Percentiles rank a stretch among this genome's conserved stretches.
Evolutionary conservation across 169 alveolate genomes (phyloP).

Genomic region (Eimeria mitis): DNA sequence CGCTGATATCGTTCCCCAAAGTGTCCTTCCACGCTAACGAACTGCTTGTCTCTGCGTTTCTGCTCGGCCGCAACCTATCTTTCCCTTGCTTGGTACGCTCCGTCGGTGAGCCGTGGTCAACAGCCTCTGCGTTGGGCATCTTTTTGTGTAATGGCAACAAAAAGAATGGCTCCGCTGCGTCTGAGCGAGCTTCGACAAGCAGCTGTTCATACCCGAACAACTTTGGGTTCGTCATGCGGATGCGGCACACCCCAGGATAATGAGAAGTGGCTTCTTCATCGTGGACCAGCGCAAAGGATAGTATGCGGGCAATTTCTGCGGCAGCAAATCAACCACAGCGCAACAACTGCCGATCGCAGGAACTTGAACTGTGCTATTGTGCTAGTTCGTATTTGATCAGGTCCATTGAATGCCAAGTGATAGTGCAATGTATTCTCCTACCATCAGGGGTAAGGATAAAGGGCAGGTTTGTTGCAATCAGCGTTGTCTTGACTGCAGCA

Average conservation of each 20-base stretch:
- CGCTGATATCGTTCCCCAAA: neutral
- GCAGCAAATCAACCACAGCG: neutral
- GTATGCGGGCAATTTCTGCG: conserved; percentile 81
- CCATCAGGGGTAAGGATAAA: conserved; percentile 77
- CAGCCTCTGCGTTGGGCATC: neutral
- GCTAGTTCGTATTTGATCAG: neutral
- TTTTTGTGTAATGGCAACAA: conserved; percentile 15
- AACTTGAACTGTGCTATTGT: neutral
- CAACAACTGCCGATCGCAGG: neutral
- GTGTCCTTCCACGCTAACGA: neutral
- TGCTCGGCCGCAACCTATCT: neutral
- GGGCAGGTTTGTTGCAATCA: conserved; percentile 77
- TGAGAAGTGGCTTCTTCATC: conserved; percentile 3
- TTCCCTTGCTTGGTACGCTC: neutral
- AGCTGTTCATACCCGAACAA: conserved; percentile 71
- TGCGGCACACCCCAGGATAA: conserved; percentile 55
- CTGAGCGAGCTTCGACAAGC: conserved; percentile 79
- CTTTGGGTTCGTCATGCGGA: conserved; percentile 78
- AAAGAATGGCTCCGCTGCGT: conserved; percentile 70
- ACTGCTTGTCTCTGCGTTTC: neutral
- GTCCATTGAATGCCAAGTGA: neutral
- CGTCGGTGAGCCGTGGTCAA: neutral
- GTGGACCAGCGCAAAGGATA: conserved; percentile 65
- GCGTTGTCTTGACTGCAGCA: conserved; percentile 81
- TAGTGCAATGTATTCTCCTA: conserved; percentile 10